Conservation (phyloP, 2,329 filamentous ascomycete species). For the Xylaria sp. region DNA sequence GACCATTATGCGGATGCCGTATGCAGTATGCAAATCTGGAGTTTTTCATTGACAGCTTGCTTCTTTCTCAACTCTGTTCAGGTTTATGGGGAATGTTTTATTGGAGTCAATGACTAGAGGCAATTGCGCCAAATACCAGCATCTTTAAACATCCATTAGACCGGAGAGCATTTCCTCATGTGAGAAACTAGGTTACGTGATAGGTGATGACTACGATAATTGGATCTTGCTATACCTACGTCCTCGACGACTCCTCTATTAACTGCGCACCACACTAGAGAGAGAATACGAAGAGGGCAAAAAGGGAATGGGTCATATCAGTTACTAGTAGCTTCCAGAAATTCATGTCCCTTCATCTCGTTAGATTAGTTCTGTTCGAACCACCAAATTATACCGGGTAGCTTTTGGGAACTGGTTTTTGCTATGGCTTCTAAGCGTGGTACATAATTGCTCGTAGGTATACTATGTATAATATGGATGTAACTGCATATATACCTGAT, state of each 20-base stretch:
- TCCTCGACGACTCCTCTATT: too few species aligned
- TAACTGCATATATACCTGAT: neutral
- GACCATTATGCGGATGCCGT: slow-evolving; percentile 37
- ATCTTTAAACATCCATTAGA: slow-evolving; percentile 24
- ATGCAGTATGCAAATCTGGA: slow-evolving; percentile 40
- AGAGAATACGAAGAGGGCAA: too few species aligned
- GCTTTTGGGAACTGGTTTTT: neutral
- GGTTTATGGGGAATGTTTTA: slow-evolving; percentile 45
- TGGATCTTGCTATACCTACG: neutral
- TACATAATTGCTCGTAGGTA: neutral
- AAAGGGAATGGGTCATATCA: too few species aligned
- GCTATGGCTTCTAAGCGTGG: neutral
- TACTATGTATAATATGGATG: too few species aligned
- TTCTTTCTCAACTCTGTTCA: slow-evolving; percentile 43
- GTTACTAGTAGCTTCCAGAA: too few species aligned
- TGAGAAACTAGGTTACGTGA: slow-evolving; percentile 20
- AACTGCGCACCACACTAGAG: too few species aligned
- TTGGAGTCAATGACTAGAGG: slow-evolving; percentile 49
- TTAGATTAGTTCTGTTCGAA: too few species aligned
- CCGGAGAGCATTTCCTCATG: neutral
- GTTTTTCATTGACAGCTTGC: slow-evolving; percentile 42
- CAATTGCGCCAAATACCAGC: slow-evolving; percentile 44
- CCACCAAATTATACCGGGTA: too few species aligned
- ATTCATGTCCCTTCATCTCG: too few species aligned
- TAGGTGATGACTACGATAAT: neutral